Conservation (phyloP, 2,329 filamentous ascomycete species). For the Fusarium sterilihyphosum region DNA sequence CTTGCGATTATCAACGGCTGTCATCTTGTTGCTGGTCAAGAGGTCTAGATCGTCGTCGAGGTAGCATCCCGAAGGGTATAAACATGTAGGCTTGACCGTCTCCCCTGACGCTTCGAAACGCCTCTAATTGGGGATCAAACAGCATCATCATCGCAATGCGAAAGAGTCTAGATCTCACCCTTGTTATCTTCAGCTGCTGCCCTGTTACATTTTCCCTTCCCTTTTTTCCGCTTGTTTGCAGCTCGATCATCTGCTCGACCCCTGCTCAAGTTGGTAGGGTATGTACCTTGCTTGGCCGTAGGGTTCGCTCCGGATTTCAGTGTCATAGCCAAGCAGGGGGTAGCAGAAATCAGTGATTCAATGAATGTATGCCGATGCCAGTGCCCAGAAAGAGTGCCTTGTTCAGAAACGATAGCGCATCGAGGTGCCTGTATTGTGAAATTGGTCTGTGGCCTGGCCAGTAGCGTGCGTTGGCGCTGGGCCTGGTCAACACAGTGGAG, state of each 20-base stretch:
- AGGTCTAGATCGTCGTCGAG: constrained; percentile 17
- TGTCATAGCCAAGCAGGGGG: constrained; percentile 16
- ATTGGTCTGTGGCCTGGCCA: neutral
- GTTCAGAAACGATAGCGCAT: constrained; percentile 16
- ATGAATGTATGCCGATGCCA: constrained; percentile 7
- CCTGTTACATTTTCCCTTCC: constrained; percentile 2
- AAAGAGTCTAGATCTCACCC: neutral
- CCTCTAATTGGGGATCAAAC: constrained; percentile 14
- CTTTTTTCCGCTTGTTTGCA: constrained; percentile 5
- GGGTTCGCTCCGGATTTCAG: constrained; percentile 24
- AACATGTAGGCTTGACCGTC: constrained; percentile 21
- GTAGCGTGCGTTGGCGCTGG: constrained; percentile 13
- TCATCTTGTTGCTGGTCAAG: constrained; percentile 14
- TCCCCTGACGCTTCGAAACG: constrained; percentile 13
- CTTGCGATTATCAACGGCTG: constrained; percentile 19
- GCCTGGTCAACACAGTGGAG: constrained; percentile 12
- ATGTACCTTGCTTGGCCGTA: constrained; percentile 29
- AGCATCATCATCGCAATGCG: neutral
- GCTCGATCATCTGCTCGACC: constrained; percentile 18
- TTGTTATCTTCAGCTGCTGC: constrained; percentile 28
- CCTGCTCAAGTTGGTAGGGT: constrained; percentile 17
- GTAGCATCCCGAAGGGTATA: constrained; percentile 23
- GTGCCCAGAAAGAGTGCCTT: constrained; percentile 8
- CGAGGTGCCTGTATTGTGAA: neutral
- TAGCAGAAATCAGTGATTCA: constrained; percentile 19